Percentiles rank a stretch among this genome's conserved stretches.
Conservation (phyloP, 495 filamentous ascomycete genomes). For the Talaromyces adpressus region DNA sequence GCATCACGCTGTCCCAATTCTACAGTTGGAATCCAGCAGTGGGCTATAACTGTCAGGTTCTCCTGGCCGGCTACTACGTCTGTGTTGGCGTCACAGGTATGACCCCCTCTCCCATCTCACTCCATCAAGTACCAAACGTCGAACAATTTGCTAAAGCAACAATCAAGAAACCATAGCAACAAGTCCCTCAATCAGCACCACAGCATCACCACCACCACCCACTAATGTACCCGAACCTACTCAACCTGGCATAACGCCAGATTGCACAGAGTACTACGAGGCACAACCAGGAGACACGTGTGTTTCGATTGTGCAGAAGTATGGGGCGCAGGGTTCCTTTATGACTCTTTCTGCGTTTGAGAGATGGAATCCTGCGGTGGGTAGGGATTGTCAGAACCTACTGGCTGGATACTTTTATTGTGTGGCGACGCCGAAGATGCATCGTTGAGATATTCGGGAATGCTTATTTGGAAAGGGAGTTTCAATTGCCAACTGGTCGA, state of each 20-base stretch:
- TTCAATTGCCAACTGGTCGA: not conserved
- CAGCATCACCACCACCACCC: not conserved
- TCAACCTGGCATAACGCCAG: conserved; percentile 13
- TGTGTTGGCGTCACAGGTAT: conserved; percentile 7
- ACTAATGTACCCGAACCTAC: conserved; percentile 13
- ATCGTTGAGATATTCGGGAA: not conserved
- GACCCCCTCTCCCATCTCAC: not conserved
- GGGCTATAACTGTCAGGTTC: conserved; percentile 12
- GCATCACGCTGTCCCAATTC: conserved; percentile 14
- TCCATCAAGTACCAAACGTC: not conserved
- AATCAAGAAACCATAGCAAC: not conserved
- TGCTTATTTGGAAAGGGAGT: not conserved
- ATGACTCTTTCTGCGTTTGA: conserved; percentile 12
- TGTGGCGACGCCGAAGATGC: conserved; percentile 2
- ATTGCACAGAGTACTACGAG: conserved; percentile 15
- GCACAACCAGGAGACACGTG: conserved; percentile 19
- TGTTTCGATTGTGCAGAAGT: conserved; percentile 12
- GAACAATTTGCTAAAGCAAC: not conserved
- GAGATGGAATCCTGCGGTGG: conserved; percentile 16
- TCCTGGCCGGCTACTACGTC: conserved; percentile 11
- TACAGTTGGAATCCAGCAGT: conserved; percentile 19
- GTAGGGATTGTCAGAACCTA: conserved; percentile 8
- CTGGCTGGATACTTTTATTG: conserved; percentile 10
- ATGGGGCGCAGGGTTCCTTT: not conserved
- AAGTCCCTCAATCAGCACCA: conserved; percentile 5